Percentiles rank a stretch among this genome's conserved stretches.
Evolutionary conservation across 179 eudicot species (phyloP).

Genomic region (Beta lomatogona): DNA sequence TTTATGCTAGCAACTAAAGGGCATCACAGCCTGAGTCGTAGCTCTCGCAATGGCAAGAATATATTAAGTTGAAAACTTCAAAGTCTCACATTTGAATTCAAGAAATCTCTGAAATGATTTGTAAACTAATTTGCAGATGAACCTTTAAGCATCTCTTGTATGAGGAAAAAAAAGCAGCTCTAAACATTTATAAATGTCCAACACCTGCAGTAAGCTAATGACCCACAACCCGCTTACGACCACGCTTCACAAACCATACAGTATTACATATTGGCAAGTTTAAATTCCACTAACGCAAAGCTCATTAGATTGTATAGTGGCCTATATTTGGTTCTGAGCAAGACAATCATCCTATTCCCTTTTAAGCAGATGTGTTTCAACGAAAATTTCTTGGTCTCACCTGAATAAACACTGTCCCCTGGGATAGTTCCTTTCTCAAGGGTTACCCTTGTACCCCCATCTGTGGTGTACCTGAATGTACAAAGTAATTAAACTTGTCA

Average conservation of each 20-base stretch:
- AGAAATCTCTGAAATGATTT: neutral
- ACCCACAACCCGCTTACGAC: neutral
- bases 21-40: neutral
- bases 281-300: neutral
- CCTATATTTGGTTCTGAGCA: neutral
- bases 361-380: conserved; percentile 3
- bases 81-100: neutral
- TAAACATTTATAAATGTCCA: neutral
- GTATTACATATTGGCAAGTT: neutral
- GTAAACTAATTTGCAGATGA: neutral
- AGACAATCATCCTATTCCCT: neutral
- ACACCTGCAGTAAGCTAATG: neutral
- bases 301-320: neutral
- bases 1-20: neutral
- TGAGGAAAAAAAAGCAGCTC: neutral
- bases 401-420: conserved; percentile 74
- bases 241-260: neutral
- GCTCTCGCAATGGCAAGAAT: neutral
- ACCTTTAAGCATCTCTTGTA: neutral
- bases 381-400: conserved; percentile 37
- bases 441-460: conserved; percentile 79
- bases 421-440: conserved; percentile 90
- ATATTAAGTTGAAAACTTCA: neutral
- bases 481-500: conserved; percentile 19
- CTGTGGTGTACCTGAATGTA: conserved; percentile 82